phyloP scores from a whole-genome alignment of 305 asterid genomes.

The Fraxinus angustifolia region DNA sequence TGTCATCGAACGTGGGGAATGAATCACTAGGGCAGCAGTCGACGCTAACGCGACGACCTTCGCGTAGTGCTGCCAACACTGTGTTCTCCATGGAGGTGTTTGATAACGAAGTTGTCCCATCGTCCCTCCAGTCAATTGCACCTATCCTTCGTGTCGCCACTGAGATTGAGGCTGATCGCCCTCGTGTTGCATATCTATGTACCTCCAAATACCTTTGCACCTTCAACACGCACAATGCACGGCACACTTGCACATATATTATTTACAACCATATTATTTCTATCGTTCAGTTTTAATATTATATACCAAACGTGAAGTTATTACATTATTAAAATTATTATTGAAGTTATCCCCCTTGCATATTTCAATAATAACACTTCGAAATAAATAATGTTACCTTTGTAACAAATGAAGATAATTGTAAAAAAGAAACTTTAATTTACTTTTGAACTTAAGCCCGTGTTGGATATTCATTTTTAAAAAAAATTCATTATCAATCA shows the following conservation, averaged over 20 bases:
- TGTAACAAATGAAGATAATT: too few relatives aligned
- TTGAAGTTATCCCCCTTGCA: too few relatives aligned
- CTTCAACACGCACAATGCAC: neutral
- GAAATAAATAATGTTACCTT: too few relatives aligned
- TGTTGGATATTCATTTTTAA: too few relatives aligned
- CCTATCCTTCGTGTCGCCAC: slow-evolving; percentile 94
- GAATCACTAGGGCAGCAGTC: slow-evolving; percentile 36
- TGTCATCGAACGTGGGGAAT: slow-evolving; percentile 49
- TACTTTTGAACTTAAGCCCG: too few relatives aligned
- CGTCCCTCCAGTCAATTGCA: slow-evolving; percentile 86
- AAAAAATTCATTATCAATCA: too few relatives aligned
- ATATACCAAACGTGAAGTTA: too few relatives aligned
- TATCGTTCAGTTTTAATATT: too few relatives aligned
- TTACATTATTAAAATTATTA: too few relatives aligned
- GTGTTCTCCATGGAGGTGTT: slow-evolving; percentile 92
- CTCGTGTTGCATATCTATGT: slow-evolving; percentile 98
- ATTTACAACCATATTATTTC: neutral
- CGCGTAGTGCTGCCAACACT: slow-evolving; percentile 89
- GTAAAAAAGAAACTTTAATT: too few relatives aligned
- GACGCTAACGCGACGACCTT: slow-evolving; percentile 66
- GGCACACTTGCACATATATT: neutral
- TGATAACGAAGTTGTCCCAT: slow-evolving; percentile 96
- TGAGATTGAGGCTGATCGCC: slow-evolving; percentile 75
- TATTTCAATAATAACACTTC: too few relatives aligned
- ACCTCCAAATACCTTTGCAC: slow-evolving; percentile 14